These are phyloP conservation scores for Phytophthora megakarya DNA, from an alignment of 352 stramenopile species.

Conservation along the genomic window DNA sequence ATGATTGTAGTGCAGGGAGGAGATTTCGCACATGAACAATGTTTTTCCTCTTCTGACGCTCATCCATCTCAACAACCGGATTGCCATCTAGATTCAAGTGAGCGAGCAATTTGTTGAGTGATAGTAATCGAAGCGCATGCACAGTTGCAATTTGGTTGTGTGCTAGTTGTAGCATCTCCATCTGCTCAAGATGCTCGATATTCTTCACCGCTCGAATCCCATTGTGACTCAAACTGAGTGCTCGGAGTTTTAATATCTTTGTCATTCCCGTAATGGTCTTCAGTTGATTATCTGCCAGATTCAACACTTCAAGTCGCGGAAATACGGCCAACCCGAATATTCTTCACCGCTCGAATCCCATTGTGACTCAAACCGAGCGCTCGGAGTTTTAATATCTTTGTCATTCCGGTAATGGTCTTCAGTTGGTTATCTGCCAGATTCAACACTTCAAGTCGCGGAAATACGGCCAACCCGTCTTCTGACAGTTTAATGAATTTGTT, in stretches of 20 bases:
- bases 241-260: slow-evolving; percentile 62
- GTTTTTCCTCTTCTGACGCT: slow-evolving; percentile 67
- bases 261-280: slow-evolving; percentile 57
- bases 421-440: slow-evolving; percentile 68
- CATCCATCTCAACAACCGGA: slow-evolving; percentile 64
- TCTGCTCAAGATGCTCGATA: slow-evolving; percentile 63
- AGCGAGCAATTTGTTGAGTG: slow-evolving; percentile 70
- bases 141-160: slow-evolving; percentile 55
- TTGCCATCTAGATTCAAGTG: slow-evolving; percentile 83
- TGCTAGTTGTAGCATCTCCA: slow-evolving; percentile 63
- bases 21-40: slow-evolving; percentile 84
- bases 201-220: slow-evolving; percentile 69
- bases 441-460: slow-evolving; percentile 71
- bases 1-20: slow-evolving; percentile 58
- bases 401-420: slow-evolving; percentile 56
- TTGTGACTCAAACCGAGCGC: slow-evolving; percentile 70
- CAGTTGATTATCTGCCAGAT: slow-evolving; percentile 65
- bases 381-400: slow-evolving; percentile 60
- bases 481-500: slow-evolving; percentile 65
- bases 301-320: slow-evolving; percentile 67
- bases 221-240: slow-evolving; percentile 66
- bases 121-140: slow-evolving; percentile 66
- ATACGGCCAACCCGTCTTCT: slow-evolving; percentile 51
- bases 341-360: slow-evolving; percentile 62
- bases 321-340: too few relatives aligned